These are phyloP conservation scores for Hippophae tibetana DNA, from an alignment of 306 rosid species.

Conservation along the genomic window DNA sequence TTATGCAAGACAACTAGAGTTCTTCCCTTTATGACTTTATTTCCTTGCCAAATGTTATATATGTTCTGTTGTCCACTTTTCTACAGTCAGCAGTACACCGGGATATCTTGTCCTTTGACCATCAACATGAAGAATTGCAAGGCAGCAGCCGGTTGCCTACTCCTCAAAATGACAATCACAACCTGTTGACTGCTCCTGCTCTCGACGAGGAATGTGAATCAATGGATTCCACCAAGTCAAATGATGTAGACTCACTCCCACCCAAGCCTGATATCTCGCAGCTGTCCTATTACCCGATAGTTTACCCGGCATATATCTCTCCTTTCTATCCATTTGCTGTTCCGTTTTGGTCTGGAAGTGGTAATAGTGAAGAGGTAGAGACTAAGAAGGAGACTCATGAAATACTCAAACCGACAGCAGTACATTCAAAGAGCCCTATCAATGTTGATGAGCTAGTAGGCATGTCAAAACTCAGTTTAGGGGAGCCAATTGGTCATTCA, in stretches of 20 bases:
- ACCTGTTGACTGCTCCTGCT: slow-evolving; percentile 59
- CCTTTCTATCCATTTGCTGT: slow-evolving; percentile 67
- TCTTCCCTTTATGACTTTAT: too few species aligned
- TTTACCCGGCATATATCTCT: slow-evolving; percentile 64
- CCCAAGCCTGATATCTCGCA: slow-evolving; percentile 39
- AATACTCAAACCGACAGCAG: slow-evolving; percentile 89
- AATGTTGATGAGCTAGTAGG: slow-evolving; percentile 91
- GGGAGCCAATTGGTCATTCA: slow-evolving; percentile 59
- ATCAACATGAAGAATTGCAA: slow-evolving; percentile 7
- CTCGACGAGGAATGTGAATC: slow-evolving; percentile 90
- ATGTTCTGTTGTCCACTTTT: slow-evolving; percentile 8
- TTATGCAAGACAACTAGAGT: not conserved
- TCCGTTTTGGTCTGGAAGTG: slow-evolving; percentile 68
- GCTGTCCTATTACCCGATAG: slow-evolving; percentile 38
- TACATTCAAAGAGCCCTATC: slow-evolving; percentile 74
- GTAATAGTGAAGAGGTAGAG: slow-evolving; percentile 30
- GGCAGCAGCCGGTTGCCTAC: slow-evolving; percentile 15
- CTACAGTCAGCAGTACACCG: slow-evolving; percentile 63
- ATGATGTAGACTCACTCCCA: slow-evolving; percentile 62
- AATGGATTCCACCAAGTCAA: slow-evolving; percentile 88
- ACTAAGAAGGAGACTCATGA: slow-evolving; percentile 52
- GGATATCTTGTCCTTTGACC: slow-evolving; percentile 52
- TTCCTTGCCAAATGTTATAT: not conserved
- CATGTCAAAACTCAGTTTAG: slow-evolving; percentile 88
- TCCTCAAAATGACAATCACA: slow-evolving; percentile 47